Evolutionary conservation across 805 yeast species (phyloP), one percentile per base, ranked within the genome.

Genomic region (Candida sphagnicola): DNA sequence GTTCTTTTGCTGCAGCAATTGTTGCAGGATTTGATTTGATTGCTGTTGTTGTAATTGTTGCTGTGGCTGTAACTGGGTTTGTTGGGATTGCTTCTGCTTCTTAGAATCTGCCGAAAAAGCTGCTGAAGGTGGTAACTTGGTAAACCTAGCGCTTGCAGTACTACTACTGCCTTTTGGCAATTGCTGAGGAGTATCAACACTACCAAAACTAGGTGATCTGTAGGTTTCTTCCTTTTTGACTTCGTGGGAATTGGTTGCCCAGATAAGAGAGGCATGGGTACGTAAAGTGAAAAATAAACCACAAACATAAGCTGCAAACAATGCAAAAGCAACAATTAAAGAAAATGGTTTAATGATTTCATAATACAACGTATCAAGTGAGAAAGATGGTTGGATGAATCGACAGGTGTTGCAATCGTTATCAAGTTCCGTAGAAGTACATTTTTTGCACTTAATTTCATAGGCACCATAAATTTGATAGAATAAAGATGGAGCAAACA

Each of bases 261-360:
- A 93, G 47, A 93, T 93, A 65, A 89, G 70, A 1, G 96, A 91
- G 0, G 99, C 99, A 61, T 93, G 99, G 0, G 98, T 93, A 52
- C 95, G 77, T 53, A 93, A 73, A 0, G 99, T 93, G 59, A 93
- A 93, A 77, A 88, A 82, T 31, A 93, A 67, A 1, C 99, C 98
- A 59, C 90, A 81, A 16, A 79, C 74, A 57, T 93, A 93, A 0
- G 96, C 93, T 11, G 85, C 61, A 52, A 90, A 87, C 40, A 93
- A 73, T 4, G 85, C 77, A 13, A 83, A 49, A 0, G 95, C 95
- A 58, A 96, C 90, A 24, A 85, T 67, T 8, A 83, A 56, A 2
- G 95, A 77, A 60, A 86, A 85, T 3, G 99, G 99, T 49, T 79
- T 78, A 42, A 93, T 72, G n/a, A 86, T 75, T 4, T 70, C 54